phyloP scores from a whole-genome alignment of 805 yeast species.

The Maudiozyma barnettii region DNA sequence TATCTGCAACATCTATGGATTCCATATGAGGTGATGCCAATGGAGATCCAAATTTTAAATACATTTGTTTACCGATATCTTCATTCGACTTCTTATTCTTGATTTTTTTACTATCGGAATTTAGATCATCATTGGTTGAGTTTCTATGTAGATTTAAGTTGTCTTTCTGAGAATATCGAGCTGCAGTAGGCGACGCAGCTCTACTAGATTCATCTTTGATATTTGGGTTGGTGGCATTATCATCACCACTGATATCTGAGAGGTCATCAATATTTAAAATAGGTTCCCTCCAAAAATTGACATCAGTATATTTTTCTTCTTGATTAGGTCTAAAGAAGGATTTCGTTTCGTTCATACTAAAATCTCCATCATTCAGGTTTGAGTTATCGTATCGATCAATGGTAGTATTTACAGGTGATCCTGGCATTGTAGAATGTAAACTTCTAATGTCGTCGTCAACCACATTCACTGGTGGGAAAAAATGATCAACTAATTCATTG shows the following conservation, averaged over 20 bases:
- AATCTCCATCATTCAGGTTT: conserved; percentile 2
- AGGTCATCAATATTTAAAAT: conserved; percentile 51
- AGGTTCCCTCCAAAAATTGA: conserved; percentile 88
- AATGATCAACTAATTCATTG: conserved; percentile 91
- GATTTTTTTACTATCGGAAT: not conserved
- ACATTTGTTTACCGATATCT: conserved; percentile 25
- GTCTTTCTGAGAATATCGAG: not conserved
- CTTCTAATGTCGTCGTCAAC: conserved; percentile 28
- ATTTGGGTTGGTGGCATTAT: conserved; percentile 2
- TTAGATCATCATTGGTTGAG: not conserved
- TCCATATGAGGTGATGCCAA: conserved; percentile 24
- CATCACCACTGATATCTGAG: conserved; percentile 41
- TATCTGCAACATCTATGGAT: conserved; percentile 10
- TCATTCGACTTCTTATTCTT: conserved; percentile 6
- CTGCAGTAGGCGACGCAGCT: not conserved
- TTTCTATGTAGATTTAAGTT: not conserved
- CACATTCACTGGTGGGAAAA: conserved; percentile 75
- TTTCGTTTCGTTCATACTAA: conserved; percentile 12
- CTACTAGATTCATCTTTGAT: not conserved
- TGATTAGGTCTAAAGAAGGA: conserved; percentile 17
- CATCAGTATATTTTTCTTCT: conserved; percentile 59
- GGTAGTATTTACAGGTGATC: conserved; percentile 20
- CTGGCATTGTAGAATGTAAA: conserved; percentile 24
- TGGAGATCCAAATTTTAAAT: conserved; percentile 29
- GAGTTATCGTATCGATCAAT: conserved; percentile 11